phyloP scores from a whole-genome alignment of 495 filamentous ascomycete genomes.

The Talaromyces stipitatus region DNA sequence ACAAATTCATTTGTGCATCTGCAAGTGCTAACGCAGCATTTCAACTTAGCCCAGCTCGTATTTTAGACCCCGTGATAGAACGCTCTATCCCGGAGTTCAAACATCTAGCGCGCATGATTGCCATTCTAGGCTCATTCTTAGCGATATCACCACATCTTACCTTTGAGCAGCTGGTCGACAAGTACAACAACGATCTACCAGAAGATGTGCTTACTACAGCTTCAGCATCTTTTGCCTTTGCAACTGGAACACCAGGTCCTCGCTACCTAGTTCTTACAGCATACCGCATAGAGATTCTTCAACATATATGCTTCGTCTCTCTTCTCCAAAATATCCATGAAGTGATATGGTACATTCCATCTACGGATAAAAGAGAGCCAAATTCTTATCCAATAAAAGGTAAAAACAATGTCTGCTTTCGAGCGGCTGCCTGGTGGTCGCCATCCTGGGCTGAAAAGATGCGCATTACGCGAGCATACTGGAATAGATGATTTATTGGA shows the following conservation, averaged over 20 bases:
- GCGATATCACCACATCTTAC: not conserved
- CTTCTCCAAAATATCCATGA: slow-evolving; percentile 4
- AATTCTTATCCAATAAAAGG: not conserved
- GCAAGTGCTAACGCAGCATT: slow-evolving; percentile 2
- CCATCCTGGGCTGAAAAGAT: not conserved
- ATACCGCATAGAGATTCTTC: slow-evolving; percentile 3
- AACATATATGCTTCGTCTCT: slow-evolving; percentile 1
- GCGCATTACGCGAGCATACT: slow-evolving; percentile 2
- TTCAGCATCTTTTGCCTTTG: slow-evolving; percentile 1
- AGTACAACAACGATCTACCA: slow-evolving; percentile 1
- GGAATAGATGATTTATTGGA: slow-evolving; percentile 6
- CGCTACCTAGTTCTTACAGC: not conserved
- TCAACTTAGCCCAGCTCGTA: not conserved
- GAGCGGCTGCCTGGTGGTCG: slow-evolving; percentile 4
- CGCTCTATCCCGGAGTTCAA: slow-evolving; percentile 6
- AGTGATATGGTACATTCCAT: not conserved
- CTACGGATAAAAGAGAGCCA: not conserved
- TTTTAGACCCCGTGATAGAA: slow-evolving; percentile 1
- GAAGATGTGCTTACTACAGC: not conserved
- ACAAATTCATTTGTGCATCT: slow-evolving; percentile 6
- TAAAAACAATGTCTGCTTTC: not conserved
- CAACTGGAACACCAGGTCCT: not conserved
- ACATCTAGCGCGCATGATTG: slow-evolving; percentile 4
- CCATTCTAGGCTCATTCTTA: slow-evolving; percentile 5
- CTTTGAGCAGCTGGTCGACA: not conserved